Evolutionary conservation across 2,329 filamentous ascomycete species (phyloP).

Genomic region (Metarhizium anisopliae): DNA sequence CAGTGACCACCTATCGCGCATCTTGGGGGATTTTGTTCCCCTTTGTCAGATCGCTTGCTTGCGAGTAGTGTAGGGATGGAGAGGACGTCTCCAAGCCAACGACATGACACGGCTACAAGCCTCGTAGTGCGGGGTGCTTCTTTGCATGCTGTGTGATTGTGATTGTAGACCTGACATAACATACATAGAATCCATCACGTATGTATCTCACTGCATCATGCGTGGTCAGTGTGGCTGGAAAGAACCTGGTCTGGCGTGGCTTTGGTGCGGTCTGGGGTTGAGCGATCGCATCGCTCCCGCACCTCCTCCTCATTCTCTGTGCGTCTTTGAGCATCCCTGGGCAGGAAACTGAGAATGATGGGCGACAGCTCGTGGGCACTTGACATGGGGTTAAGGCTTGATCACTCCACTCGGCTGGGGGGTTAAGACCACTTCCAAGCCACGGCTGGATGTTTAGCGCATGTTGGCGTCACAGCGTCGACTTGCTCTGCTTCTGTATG

Average conservation of each 20-base stretch:
- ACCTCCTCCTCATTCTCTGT: slow-evolving; percentile 14
- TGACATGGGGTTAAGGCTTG: no score
- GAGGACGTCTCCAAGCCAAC: background rate
- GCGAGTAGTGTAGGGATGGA: background rate
- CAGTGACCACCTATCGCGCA: background rate
- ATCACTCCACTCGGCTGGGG: background rate
- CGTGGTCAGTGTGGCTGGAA: background rate
- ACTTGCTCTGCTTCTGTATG: background rate
- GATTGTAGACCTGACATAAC: background rate
- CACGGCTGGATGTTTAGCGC: background rate
- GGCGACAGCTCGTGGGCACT: background rate
- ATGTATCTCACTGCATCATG: background rate
- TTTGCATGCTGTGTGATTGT: background rate
- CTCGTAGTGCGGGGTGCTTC: slow-evolving; percentile 1
- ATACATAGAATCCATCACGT: background rate
- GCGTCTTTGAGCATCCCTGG: background rate
- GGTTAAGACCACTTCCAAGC: background rate
- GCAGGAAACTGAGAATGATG: background rate
- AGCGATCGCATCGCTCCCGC: slow-evolving; percentile 22
- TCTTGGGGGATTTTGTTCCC: background rate
- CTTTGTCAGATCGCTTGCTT: background rate
- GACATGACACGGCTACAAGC: background rate
- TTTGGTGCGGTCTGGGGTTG: slow-evolving; percentile 5
- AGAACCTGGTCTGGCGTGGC: slow-evolving; percentile 3
- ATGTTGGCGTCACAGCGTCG: background rate